A percentile compares a stretch with the other conserved stretches of the same genome.
Conservation (phyloP, 2,329 filamentous ascomycete species). For the Sphaceloma murrayae region DNA sequence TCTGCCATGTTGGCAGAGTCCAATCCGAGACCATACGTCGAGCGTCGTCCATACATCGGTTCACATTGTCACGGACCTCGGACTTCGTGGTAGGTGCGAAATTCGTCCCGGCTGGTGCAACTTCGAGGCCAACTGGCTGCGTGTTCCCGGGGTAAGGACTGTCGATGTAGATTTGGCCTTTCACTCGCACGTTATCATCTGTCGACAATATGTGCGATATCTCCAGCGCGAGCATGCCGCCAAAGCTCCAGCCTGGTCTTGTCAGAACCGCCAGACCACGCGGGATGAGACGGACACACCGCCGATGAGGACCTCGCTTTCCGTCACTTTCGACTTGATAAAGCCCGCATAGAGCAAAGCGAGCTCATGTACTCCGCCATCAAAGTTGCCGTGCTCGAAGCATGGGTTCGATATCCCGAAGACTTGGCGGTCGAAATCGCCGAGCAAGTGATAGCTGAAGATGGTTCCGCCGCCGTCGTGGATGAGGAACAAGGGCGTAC, state of each 20-base stretch:
- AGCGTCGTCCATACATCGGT: constrained; percentile 1
- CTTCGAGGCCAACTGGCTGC: neutral
- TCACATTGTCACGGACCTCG: constrained; percentile 13
- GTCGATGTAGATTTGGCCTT: constrained; percentile 11
- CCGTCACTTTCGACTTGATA: neutral
- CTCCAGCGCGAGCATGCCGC: constrained; percentile 12
- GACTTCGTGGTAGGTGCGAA: neutral
- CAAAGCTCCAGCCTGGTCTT: constrained; percentile 14
- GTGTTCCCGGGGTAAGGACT: neutral
- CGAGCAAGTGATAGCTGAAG: constrained; percentile 17
- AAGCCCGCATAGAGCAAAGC: constrained; percentile 3
- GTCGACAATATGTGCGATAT: neutral
- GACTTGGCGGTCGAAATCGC: neutral
- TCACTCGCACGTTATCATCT: neutral
- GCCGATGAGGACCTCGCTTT: neutral
- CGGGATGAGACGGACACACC: neutral
- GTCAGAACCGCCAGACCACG: fast-evolving
- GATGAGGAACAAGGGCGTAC: constrained; percentile 15
- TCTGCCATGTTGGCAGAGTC: neutral
- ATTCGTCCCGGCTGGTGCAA: neutral
- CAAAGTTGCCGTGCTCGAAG: constrained; percentile 5
- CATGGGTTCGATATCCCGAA: constrained; percentile 12
- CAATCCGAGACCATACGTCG: neutral
- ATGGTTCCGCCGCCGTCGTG: constrained; percentile 19
- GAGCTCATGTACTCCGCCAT: neutral